Evolutionary conservation across 108 stramenopile genomes (phyloP).

Genomic region (Fragilaria crotonensis): DNA sequence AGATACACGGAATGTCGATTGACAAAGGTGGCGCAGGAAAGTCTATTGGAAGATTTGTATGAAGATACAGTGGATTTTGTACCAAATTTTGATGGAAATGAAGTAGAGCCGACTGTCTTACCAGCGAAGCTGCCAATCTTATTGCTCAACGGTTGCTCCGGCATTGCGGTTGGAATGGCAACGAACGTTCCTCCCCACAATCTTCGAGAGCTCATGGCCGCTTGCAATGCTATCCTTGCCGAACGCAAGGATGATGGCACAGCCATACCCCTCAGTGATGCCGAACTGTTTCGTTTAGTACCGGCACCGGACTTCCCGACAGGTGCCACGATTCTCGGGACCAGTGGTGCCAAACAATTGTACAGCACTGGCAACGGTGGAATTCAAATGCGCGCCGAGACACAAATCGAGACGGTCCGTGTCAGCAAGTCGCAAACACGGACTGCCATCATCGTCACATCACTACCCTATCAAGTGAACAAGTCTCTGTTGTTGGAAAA

Average conservation of each 20-base stretch:
- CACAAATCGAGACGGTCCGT: conserved; percentile 74
- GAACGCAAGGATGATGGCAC: conserved; percentile 31
- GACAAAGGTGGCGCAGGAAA: conserved; percentile 59
- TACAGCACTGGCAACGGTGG: conserved; percentile 91
- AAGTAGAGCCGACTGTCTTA: conserved; percentile 87
- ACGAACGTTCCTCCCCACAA: conserved; percentile 97
- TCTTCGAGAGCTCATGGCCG: conserved; percentile 82
- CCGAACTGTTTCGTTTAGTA: conserved; percentile 61
- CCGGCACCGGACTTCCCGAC: conserved; percentile 98
- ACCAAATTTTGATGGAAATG: conserved; percentile 93
- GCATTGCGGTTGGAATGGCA: conserved; percentile 96
- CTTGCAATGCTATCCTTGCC: conserved; percentile 58
- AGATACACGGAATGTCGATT: conserved; percentile 94
- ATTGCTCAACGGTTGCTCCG: conserved; percentile 89
- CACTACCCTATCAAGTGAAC: conserved; percentile 94
- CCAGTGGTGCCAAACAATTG: conserved; percentile 61
- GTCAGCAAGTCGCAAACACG: conserved; percentile 44
- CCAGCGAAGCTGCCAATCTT: conserved; percentile 88
- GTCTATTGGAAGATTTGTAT: conserved; percentile 76
- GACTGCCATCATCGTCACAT: conserved; percentile 89
- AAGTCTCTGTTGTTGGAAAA: conserved; percentile 91
- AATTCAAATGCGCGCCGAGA: conserved; percentile 76
- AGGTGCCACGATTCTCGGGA: conserved; percentile 81
- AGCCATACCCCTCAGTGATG: conserved; percentile 53
- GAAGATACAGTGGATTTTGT: conserved; percentile 80